A percentile compares a stretch with the other conserved stretches of the same genome.
These are phyloP conservation scores for Talaromyces sp. DNA, from an alignment of 2,329 filamentous ascomycete genomes.

Conservation along the genomic window DNA sequence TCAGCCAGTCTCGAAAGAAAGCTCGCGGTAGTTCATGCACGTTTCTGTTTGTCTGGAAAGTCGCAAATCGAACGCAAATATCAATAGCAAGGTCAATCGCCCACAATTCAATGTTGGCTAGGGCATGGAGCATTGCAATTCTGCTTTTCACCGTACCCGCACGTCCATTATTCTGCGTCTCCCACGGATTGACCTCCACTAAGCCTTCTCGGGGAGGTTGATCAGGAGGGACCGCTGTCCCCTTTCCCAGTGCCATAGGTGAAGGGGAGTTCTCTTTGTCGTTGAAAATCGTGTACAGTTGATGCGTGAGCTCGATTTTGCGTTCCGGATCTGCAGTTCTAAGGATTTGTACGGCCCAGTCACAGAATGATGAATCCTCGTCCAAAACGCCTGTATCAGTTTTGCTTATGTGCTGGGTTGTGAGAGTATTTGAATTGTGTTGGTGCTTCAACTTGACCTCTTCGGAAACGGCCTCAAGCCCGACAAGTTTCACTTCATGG, in stretches of 20 bases:
- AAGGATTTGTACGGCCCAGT: conserved; percentile 45
- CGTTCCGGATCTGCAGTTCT: conserved; percentile 44
- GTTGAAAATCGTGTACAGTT: conserved; percentile 41
- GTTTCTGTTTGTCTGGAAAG: conserved; percentile 35
- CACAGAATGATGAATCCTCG: conserved; percentile 42
- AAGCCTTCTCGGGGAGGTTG: conserved; percentile 41
- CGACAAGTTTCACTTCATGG: conserved; percentile 24
- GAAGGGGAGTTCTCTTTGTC: conserved; percentile 34
- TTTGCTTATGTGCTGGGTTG: conserved; percentile 12
- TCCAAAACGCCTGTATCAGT: conserved; percentile 30
- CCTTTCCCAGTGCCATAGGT: conserved; percentile 41
- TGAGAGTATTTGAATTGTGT: conserved; percentile 23
- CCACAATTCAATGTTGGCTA: conserved; percentile 48
- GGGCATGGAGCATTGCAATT: conserved; percentile 44
- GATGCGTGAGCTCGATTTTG: conserved; percentile 44
- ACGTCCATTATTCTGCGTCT: conserved; percentile 38
- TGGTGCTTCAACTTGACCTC: conserved; percentile 40
- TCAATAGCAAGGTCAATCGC: conserved; percentile 47
- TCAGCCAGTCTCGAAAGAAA: conserved; percentile 47
- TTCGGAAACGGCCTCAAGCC: conserved; percentile 43
- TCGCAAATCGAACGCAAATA: conserved; percentile 44
- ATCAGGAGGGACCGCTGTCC: conserved; percentile 33
- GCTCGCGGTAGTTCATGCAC: conserved; percentile 35
- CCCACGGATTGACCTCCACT: conserved; percentile 34
- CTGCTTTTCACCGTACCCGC: conserved; percentile 43